Conservation (phyloP, 2,329 filamentous ascomycete species). For the Scytalidium lignicola region DNA sequence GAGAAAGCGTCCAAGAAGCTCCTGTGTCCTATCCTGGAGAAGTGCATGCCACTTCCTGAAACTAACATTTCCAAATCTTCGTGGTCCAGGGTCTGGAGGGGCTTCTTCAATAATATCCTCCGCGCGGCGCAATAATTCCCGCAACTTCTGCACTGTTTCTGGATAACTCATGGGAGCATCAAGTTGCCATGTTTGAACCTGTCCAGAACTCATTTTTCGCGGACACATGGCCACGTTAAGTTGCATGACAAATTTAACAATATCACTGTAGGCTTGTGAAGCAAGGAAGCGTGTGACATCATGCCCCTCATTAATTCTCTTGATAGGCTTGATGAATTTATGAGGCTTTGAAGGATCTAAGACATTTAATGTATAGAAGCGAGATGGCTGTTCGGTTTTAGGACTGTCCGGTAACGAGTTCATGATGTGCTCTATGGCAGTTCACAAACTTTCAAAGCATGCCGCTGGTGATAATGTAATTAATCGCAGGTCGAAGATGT, state of each 20-base stretch:
- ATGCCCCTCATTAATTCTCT: slow-evolving; percentile 77
- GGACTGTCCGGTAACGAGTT: background rate
- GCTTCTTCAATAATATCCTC: slow-evolving; percentile 67
- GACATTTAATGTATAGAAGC: slow-evolving; percentile 3
- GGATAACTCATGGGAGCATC: slow-evolving; percentile 36
- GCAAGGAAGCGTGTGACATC: slow-evolving; percentile 78
- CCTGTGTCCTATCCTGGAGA: slow-evolving; percentile 54
- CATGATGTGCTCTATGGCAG: background rate
- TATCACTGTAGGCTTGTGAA: slow-evolving; percentile 79
- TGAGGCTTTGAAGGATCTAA: slow-evolving; percentile 45
- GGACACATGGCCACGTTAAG: slow-evolving; percentile 86
- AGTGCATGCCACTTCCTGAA: slow-evolving; percentile 80
- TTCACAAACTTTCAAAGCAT: background rate
- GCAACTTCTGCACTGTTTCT: slow-evolving; percentile 54
- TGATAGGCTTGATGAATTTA: slow-evolving; percentile 63
- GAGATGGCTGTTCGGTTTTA: background rate
- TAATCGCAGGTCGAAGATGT: slow-evolving; percentile 1
- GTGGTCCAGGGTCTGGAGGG: slow-evolving; percentile 78
- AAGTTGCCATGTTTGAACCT: slow-evolving; percentile 47
- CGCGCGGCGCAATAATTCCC: slow-evolving; percentile 60
- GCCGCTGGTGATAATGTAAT: too few relatives aligned
- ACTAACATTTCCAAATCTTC: slow-evolving; percentile 87
- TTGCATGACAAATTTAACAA: slow-evolving; percentile 82
- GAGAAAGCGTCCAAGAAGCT: slow-evolving; percentile 53
- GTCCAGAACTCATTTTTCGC: slow-evolving; percentile 40